Percentiles rank a stretch among this genome's conserved stretches.
Evolutionary conservation across 2,329 filamentous ascomycete species (phyloP).

Genomic region (Hypoxylon sp.): DNA sequence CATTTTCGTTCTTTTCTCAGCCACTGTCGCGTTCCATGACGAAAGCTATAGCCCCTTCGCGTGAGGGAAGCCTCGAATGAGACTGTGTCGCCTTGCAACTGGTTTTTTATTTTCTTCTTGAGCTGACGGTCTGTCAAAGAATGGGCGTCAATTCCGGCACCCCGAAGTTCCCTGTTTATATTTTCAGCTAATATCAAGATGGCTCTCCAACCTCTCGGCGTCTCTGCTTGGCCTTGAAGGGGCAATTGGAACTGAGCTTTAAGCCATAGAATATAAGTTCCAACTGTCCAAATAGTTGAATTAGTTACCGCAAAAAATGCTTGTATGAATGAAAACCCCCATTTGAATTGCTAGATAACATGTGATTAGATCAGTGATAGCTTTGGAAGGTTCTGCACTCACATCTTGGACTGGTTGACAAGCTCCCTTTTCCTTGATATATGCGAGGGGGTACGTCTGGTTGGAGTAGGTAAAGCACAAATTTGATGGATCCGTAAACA

Average conservation of each 20-base stretch:
- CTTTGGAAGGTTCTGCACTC: slow-evolving; percentile 4
- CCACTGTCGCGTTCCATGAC: slow-evolving; percentile 3
- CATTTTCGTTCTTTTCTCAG: background rate
- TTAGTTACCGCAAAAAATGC: slow-evolving; percentile 35
- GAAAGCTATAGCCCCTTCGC: slow-evolving; percentile 9
- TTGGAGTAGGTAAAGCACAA: slow-evolving; percentile 26
- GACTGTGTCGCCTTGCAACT: slow-evolving; percentile 42
- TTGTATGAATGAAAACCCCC: slow-evolving; percentile 52
- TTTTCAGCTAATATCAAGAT: slow-evolving; percentile 36
- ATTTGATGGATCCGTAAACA: slow-evolving; percentile 14
- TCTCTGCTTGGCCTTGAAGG: slow-evolving; percentile 25
- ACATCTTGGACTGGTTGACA: slow-evolving; percentile 47
- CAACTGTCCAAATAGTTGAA: slow-evolving; percentile 44
- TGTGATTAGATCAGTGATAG: background rate
- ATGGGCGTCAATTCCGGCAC: slow-evolving; percentile 33
- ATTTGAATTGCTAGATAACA: slow-evolving; percentile 41
- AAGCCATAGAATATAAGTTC: slow-evolving; percentile 44
- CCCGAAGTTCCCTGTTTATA: slow-evolving; percentile 36
- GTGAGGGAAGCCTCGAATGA: slow-evolving; percentile 34
- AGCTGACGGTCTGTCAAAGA: slow-evolving; percentile 42
- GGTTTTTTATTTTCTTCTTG: slow-evolving; percentile 36
- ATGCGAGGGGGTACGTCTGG: slow-evolving; percentile 39
- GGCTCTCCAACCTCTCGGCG: slow-evolving; percentile 36
- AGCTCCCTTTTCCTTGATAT: slow-evolving; percentile 38
- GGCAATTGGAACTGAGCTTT: slow-evolving; percentile 36